Conservation (phyloP, 176 grass and related monocot genomes). For the Canna indica region DNA sequence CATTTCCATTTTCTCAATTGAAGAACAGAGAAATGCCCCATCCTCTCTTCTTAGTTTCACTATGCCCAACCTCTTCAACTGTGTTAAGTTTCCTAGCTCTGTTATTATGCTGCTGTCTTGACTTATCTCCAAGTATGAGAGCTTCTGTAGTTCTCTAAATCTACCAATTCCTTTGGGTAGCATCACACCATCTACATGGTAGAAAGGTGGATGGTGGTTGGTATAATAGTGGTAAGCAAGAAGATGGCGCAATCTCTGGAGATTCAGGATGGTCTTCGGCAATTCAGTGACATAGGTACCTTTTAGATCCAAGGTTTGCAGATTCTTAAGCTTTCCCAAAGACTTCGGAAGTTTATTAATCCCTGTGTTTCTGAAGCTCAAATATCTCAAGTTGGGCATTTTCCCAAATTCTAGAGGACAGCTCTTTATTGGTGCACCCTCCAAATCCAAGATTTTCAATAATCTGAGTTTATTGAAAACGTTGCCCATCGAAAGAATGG, state of each 20-base stretch:
- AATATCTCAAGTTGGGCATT: conserved; percentile 15
- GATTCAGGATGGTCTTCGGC: conserved; percentile 20
- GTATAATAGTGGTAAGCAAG: conserved; percentile 25
- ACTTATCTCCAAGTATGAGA: conserved; percentile 22
- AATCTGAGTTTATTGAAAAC: conserved; percentile 18
- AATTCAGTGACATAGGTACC: conserved; percentile 24
- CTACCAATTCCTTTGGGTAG: conserved; percentile 21
- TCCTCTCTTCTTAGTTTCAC: conserved; percentile 25
- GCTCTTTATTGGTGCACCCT: conserved; percentile 17
- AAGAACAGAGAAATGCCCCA: conserved; percentile 15
- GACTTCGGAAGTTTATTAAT: conserved; percentile 26
- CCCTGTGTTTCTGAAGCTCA: conserved; percentile 28
- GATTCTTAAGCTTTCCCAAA: conserved; percentile 16
- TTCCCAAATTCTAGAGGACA: conserved; percentile 19
- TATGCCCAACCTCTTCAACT: conserved; percentile 31
- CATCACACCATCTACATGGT: conserved; percentile 18
- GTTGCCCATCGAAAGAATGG: neutral
- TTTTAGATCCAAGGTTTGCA: conserved; percentile 39
- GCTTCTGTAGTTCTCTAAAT: conserved; percentile 26
- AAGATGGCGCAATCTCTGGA: conserved; percentile 27
- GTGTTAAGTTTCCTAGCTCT: conserved; percentile 22
- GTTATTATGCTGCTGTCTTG: conserved; percentile 13
- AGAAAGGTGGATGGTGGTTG: conserved; percentile 5
- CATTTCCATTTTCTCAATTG: conserved; percentile 19
- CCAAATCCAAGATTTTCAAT: conserved; percentile 26